These are phyloP conservation scores for Marasmius tenuissimus DNA, from an alignment of 1,284 basidiomycete species.

Conservation along the genomic window DNA sequence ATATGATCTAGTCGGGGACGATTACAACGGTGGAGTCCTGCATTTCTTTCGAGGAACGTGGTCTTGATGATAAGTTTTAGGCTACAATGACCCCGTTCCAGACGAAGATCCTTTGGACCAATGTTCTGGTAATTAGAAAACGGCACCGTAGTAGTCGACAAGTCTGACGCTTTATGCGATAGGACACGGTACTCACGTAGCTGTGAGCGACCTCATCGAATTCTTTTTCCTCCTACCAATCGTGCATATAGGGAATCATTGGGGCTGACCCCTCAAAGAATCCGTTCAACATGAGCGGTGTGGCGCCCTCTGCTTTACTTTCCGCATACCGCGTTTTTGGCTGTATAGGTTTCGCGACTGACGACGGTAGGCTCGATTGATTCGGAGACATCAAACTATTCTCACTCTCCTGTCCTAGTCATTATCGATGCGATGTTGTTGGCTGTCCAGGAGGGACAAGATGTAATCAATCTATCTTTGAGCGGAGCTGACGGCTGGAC, in stretches of 20 bases:
- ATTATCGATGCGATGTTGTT: constrained; percentile 39
- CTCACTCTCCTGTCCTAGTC: constrained; percentile 22
- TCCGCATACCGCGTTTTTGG: constrained; percentile 50
- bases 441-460: constrained; percentile 38
- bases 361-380: constrained; percentile 38
- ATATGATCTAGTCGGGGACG: constrained; percentile 52
- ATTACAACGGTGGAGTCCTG: constrained; percentile 23
- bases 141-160: background rate
- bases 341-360: constrained; percentile 41
- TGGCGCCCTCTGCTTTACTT: constrained; percentile 46
- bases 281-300: constrained; percentile 54
- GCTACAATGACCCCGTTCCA: constrained; percentile 12
- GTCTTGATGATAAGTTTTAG: background rate
- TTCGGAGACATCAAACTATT: background rate
- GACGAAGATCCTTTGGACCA: constrained; percentile 34
- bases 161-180: constrained; percentile 14
- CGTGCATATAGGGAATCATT: constrained; percentile 51
- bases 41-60: background rate
- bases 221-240: background rate
- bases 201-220: constrained; percentile 30
- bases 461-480: constrained; percentile 56
- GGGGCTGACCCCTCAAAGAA: constrained; percentile 53
- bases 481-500: constrained; percentile 54
- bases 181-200: constrained; percentile 64
- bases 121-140: constrained; percentile 37